Evolutionary conservation across 2,329 filamentous ascomycete genomes (phyloP).

Genomic region (Botrytis galanthina): DNA sequence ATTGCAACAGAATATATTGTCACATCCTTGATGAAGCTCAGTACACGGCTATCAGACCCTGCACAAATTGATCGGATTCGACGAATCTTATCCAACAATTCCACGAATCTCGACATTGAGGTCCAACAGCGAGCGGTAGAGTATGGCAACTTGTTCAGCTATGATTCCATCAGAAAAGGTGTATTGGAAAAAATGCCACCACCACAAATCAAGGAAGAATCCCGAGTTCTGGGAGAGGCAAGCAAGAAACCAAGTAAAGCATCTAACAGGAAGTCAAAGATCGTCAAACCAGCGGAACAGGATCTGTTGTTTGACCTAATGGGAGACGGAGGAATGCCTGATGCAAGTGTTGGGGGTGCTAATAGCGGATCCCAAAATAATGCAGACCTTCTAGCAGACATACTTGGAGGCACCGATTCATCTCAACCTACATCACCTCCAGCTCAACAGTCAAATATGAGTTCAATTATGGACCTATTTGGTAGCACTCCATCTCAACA

Average conservation of each 20-base stretch:
- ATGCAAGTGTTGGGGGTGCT: constrained; percentile 60
- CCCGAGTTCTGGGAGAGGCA: constrained; percentile 82
- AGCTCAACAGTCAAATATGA: constrained; percentile 55
- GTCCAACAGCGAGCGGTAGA: constrained; percentile 95
- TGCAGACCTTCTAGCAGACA: constrained; percentile 85
- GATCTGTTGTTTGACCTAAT: constrained; percentile 91
- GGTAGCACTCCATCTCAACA: constrained; percentile 47
- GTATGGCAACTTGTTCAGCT: constrained; percentile 90
- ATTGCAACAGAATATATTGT: constrained; percentile 94
- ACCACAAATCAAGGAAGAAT: constrained; percentile 94
- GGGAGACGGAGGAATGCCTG: constrained; percentile 70
- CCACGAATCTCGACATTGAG: constrained; percentile 88
- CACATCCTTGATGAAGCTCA: constrained; percentile 92
- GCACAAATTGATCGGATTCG: constrained; percentile 85
- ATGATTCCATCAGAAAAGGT: constrained; percentile 81
- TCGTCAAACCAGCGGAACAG: constrained; percentile 81
- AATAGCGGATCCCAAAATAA: constrained; percentile 70
- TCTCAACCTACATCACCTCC: constrained; percentile 48
- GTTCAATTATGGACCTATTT: constrained; percentile 91
- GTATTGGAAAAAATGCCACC: constrained; percentile 98
- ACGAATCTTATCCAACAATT: constrained; percentile 71
- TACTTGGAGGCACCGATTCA: constrained; percentile 71
- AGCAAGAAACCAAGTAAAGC: constrained; percentile 65
- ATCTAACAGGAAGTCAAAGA: constrained; percentile 71
- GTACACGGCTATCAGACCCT: constrained; percentile 77